Percentiles rank a stretch among this genome's conserved stretches.
Evolutionary conservation across 83 land plant species (phyloP).

Genomic region (Larix sibirica): DNA sequence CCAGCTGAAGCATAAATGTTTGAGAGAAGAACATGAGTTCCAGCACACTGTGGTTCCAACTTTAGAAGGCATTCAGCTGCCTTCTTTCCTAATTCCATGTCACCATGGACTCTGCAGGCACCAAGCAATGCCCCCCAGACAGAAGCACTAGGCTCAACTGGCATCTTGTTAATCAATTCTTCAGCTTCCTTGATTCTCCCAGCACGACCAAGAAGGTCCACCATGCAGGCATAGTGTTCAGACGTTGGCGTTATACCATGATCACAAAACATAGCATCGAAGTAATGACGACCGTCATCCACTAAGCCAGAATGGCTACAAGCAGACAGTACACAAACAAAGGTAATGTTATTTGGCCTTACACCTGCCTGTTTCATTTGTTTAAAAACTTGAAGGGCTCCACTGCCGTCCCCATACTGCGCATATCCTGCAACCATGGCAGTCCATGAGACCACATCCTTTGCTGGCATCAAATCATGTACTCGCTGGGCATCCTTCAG

Average conservation of each 20-base stretch:
- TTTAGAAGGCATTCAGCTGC: slow-evolving; percentile 54
- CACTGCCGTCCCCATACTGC: slow-evolving; percentile 45
- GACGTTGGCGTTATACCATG: slow-evolving; percentile 37
- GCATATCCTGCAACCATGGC: slow-evolving; percentile 62
- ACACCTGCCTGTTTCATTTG: slow-evolving; percentile 40
- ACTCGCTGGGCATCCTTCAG: slow-evolving; percentile 42
- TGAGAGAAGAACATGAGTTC: slow-evolving; percentile 58
- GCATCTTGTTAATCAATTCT: slow-evolving; percentile 48
- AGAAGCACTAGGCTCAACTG: slow-evolving; percentile 52
- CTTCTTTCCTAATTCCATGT: slow-evolving; percentile 38
- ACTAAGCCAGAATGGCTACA: slow-evolving; percentile 73
- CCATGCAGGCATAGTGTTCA: slow-evolving; percentile 72
- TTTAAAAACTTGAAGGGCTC: slow-evolving; percentile 39
- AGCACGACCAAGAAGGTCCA: slow-evolving; percentile 67
- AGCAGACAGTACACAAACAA: slow-evolving; percentile 59
- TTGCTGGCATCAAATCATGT: slow-evolving; percentile 33
- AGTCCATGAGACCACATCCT: slow-evolving; percentile 60
- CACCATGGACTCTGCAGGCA: slow-evolving; percentile 55
- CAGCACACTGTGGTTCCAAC: slow-evolving; percentile 55
- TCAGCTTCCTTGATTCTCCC: slow-evolving; percentile 59
- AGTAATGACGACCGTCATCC: slow-evolving; percentile 43
- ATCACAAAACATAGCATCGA: slow-evolving; percentile 37
- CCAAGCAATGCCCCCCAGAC: slow-evolving; percentile 64
- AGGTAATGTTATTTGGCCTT: slow-evolving; percentile 57
- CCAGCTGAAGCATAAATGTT: slow-evolving; percentile 59